phyloP scores from a whole-genome alignment of 352 stramenopile species.

The Pythium rishiriense region DNA sequence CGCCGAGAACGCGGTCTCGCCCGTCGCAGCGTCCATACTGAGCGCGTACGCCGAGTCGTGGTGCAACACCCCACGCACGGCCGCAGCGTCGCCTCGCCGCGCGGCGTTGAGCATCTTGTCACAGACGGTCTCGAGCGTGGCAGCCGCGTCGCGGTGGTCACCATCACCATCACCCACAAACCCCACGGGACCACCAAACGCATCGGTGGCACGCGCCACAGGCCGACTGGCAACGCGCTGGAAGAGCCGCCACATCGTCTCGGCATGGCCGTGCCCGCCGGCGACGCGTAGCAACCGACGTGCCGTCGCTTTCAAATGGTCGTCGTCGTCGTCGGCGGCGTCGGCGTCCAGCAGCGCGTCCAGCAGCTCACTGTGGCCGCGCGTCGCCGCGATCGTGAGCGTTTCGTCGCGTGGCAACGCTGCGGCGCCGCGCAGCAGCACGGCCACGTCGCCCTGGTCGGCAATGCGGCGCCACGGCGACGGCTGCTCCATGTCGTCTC shows the following conservation, averaged over 20 bases:
- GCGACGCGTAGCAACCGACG: conserved; percentile 4
- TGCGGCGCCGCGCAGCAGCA: not conserved
- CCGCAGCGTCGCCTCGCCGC: not conserved
- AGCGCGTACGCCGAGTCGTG: not conserved
- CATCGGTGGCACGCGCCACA: not conserved
- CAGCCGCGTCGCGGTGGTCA: not conserved
- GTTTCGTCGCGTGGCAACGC: not conserved
- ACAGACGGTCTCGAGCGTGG: not conserved
- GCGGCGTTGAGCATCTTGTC: not conserved
- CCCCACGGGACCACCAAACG: not conserved
- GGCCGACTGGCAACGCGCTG: not conserved
- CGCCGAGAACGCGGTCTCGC: conserved; percentile 14
- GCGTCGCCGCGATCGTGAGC: conserved; percentile 6
- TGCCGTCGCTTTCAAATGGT: not conserved
- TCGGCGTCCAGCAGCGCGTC: conserved; percentile 8
- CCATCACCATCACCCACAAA: no score
- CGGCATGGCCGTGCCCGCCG: not conserved
- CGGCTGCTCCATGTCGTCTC: not conserved
- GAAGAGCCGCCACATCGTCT: not conserved
- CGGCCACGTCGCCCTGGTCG: not conserved
- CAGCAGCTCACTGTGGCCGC: not conserved
- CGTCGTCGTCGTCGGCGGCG: not conserved
- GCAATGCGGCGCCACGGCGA: conserved; percentile 1
- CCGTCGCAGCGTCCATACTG: conserved; percentile 1
- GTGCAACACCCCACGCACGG: not conserved